Evolutionary conservation across 495 filamentous ascomycete species (phyloP).

Genomic region (Massariosphaeria phaeospora): DNA sequence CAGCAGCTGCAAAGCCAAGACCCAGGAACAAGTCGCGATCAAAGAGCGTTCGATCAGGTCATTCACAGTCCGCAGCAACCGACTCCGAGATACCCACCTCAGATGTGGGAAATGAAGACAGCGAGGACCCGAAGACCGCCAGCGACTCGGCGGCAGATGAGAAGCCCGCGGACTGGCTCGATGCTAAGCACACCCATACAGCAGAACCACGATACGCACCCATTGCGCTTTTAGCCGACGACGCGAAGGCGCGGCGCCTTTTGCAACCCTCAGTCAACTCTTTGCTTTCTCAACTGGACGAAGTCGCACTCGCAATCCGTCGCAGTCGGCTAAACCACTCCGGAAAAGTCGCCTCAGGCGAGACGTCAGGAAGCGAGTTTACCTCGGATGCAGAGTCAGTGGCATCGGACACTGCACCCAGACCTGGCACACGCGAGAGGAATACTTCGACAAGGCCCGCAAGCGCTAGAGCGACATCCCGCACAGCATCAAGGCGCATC

Average conservation of each 20-base stretch:
- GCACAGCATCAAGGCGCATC: background rate
- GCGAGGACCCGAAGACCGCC: background rate
- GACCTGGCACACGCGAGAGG: background rate
- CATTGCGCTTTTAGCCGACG: constrained; percentile 53
- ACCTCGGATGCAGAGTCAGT: constrained; percentile 12
- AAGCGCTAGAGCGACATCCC: background rate
- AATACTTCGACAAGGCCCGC: background rate
- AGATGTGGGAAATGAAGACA: constrained; percentile 6
- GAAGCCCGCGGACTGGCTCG: background rate
- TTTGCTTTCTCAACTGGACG: constrained; percentile 61
- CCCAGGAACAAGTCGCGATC: background rate
- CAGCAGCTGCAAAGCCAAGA: background rate
- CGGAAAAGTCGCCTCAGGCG: constrained; percentile 1
- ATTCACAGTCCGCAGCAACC: background rate
- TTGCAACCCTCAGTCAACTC: constrained; percentile 60
- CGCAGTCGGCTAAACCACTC: constrained; percentile 47
- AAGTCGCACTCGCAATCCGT: constrained; percentile 61
- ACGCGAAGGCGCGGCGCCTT: constrained; percentile 56
- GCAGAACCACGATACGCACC: background rate
- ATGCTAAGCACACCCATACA: background rate
- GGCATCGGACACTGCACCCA: background rate
- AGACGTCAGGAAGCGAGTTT: constrained; percentile 26
- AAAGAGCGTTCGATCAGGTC: constrained; percentile 30
- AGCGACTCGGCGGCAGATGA: background rate
- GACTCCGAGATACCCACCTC: background rate